These are phyloP conservation scores for Petunia secreta DNA, from an alignment of 257 asterid species.

Conservation along the genomic window DNA sequence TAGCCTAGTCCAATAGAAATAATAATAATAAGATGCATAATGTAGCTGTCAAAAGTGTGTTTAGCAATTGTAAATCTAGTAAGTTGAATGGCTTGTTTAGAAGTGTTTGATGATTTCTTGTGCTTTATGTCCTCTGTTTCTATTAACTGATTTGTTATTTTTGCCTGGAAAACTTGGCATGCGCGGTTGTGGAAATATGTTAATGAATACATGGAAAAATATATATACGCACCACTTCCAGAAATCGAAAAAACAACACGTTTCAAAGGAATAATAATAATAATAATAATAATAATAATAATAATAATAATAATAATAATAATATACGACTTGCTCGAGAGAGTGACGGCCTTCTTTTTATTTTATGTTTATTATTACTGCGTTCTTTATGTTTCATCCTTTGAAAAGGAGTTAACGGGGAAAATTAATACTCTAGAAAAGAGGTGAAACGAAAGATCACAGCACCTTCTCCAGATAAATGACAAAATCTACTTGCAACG, in stretches of 20 bases:
- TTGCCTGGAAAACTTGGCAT: not conserved
- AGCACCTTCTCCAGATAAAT: not conserved
- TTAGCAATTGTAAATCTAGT: not conserved
- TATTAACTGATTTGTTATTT: no score
- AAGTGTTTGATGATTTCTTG: not conserved
- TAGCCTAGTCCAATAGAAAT: not conserved
- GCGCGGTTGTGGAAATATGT: not conserved
- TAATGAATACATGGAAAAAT: not conserved
- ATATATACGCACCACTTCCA: not conserved
- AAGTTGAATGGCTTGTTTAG: not conserved
- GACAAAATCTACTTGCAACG: not conserved
- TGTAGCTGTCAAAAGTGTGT: not conserved
- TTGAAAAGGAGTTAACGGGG: slow-evolving; percentile 1
- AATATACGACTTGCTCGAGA: not conserved
- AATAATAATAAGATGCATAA: not conserved
- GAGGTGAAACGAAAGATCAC: not conserved
- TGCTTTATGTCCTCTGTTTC: not conserved
- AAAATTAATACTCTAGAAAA: not conserved
- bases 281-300: no score
- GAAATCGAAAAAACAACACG: not conserved
- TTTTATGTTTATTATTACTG: not conserved
- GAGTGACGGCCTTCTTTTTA: not conserved
- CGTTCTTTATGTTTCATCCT: not conserved
- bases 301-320: no score
- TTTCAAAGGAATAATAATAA: not conserved